These are phyloP conservation scores for Pythium vanterpoolii DNA, from an alignment of 352 stramenopile genomes.

Conservation along the genomic window DNA sequence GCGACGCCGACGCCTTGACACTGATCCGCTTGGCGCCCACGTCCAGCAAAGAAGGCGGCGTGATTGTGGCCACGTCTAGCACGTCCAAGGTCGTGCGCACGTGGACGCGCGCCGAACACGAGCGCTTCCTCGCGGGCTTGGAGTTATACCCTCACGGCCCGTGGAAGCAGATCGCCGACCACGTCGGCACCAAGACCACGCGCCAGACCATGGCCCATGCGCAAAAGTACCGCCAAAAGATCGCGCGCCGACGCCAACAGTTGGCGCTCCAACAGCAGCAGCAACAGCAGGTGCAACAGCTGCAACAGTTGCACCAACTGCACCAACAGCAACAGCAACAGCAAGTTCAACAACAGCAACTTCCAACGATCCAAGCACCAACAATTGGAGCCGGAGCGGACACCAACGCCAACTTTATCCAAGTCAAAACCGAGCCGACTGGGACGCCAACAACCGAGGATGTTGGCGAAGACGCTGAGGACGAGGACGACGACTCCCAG, in stretches of 20 bases:
- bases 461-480: constrained; percentile 7
- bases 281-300: constrained; percentile 17
- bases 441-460: background rate
- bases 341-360: background rate
- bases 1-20: constrained; percentile 27
- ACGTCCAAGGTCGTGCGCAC: constrained; percentile 45
- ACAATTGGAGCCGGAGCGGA: too few relatives aligned
- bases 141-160: constrained; percentile 82
- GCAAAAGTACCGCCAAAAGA: constrained; percentile 86
- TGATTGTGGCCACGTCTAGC: constrained; percentile 29
- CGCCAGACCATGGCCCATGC: constrained; percentile 93
- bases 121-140: constrained; percentile 83
- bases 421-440: constrained; percentile 4
- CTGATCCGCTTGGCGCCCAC: constrained; percentile 78
- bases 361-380: background rate
- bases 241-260: constrained; percentile 60
- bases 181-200: constrained; percentile 84
- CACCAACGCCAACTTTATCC: background rate
- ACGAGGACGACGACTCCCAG: constrained; percentile 20
- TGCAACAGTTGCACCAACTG: constrained; percentile 15
- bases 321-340: constrained; percentile 2
- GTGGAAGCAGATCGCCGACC: constrained; percentile 86
- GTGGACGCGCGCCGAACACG: constrained; percentile 84
- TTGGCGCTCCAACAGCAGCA: constrained; percentile 15
- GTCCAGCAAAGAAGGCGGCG: constrained; percentile 70